Base-by-base conservation (phyloP, 352 stramenopile genomes). In the Phytophthora brassicae region DNA sequence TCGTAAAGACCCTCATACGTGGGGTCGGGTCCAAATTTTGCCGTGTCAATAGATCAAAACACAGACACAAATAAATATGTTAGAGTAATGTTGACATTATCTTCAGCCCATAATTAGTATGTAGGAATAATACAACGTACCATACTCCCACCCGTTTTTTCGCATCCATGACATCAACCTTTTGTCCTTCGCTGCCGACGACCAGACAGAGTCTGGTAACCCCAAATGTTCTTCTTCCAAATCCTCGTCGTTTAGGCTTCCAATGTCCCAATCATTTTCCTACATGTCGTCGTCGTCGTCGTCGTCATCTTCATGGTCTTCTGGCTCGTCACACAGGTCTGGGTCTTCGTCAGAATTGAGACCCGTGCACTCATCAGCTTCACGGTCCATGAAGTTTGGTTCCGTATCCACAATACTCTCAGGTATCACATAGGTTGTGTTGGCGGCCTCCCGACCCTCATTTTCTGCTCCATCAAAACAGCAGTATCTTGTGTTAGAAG, bases 291-390 rank as follows among this genome's bases (percentile, higher is more conserved):
- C n/a, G 3, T 28, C 29, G 13, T 41, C 54, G 11, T 16, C 33
- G 3, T 29, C 22, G 7, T 19, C 55, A 6, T 62, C 55, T 4
- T 43, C 55, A 31, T 51, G 12, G 20, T 50, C 45, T 36, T 56
- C 45, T 14, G 51, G 24, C 7, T 59, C 51, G 4, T 59, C 41
- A 36, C 9, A 2, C 29, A 51, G 5, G 0, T 56, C 44, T 9
- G 36, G 12, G 3, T 55, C 35, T 19, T 63, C 45, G 14, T 63
- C 44, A 1, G 36, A 63, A 28, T 63, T 63, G 4, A 63, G 22
- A 6, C 36, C 23, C 1, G 36, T 51, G 26, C 35, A 50, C 12
- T 44, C 1, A 12, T 31, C 26, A 2, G 55, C 45, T 9, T 45
- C 45, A 22, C n/a, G 12, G 1, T 6, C 26, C 55, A 56, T 56